Evolutionary conservation across 2,329 filamentous ascomycete species (phyloP).

Genomic region (Beauveria australis): DNA sequence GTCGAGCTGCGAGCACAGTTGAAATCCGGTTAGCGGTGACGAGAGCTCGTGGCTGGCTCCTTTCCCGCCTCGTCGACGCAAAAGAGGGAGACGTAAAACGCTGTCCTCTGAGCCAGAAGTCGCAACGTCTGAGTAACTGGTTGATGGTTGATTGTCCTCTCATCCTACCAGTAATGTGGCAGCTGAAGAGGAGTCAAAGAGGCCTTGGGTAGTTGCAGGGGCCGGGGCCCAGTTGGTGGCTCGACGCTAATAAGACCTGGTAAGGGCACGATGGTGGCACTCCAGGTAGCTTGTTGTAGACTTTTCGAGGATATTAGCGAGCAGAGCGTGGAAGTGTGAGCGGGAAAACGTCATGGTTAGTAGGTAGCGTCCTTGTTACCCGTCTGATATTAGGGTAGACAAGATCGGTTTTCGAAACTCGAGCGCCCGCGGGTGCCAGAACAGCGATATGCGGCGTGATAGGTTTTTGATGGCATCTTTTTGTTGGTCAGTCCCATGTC

Average conservation of each 20-base stretch:
- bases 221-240: not conserved
- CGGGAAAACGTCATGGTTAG: not conserved
- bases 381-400: not conserved
- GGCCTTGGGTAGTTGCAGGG: not conserved
- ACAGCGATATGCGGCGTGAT: not conserved
- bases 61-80: too few relatives aligned
- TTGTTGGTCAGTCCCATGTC: slow-evolving; percentile 1
- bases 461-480: not conserved
- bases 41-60: not conserved
- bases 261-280: not conserved
- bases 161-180: not conserved
- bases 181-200: not conserved
- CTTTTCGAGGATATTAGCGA: not conserved
- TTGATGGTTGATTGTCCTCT: not conserved
- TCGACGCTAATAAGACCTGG: not conserved
- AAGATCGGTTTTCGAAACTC: not conserved
- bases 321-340: not conserved
- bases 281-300: not conserved
- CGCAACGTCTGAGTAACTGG: not conserved
- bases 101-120: too few relatives aligned
- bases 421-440: not conserved
- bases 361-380: not conserved
- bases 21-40: not conserved
- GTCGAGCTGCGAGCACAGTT: too few relatives aligned
- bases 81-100: not conserved